Base-by-base conservation (phyloP, 2,329 filamentous ascomycete species). In the Lachnellula hyalina region DNA sequence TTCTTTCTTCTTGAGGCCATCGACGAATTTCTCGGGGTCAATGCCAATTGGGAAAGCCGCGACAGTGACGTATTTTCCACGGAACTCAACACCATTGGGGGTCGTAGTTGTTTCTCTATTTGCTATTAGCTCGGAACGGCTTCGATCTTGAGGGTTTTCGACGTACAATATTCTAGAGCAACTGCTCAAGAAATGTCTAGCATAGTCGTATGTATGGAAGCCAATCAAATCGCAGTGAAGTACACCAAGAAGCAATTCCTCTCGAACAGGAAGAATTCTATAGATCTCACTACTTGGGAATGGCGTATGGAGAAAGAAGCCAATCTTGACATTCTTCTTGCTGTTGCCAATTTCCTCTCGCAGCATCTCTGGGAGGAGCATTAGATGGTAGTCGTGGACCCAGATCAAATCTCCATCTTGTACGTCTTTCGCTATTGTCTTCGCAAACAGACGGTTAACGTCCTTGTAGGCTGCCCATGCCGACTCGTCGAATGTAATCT, bases 151-250 rank as follows among this genome's bases (percentile, higher is more conserved):
- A 14, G 11, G 17, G 11, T 9, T 28, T 8, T 7, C 7, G 34
- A 72, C 82, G 71, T 77, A 88, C 78, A 96, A 79, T 63, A 97
- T 94, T 61, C 93, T 87, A n/a, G 91, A 93, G 75, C 94, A 97
- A 69, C 89, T 93, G 75, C 91, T 96, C 63, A 99, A 75, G 75
- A 97, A 99, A 74, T 99, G 94, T 51, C 94, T 83, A n/a, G 92
- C 93, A 68, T 99, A 99, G 74, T 97, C 93, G 75, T 96, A 97
- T 28, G 94, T 99, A 74, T 99, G 94, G 77, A 99, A 97, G 34
- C 94, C 94, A 68, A 97, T 90, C 56, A 99, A 77, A 70, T 97
- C 94, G 75, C 93, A 96, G 70, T 96, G 88, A 35, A 99, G 79
- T 40, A 97, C 84, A 53, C 94, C 92, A 48, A 87, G 80, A 45